Conservation (phyloP, 306 rosid species). For the Carpinus fangiana region DNA sequence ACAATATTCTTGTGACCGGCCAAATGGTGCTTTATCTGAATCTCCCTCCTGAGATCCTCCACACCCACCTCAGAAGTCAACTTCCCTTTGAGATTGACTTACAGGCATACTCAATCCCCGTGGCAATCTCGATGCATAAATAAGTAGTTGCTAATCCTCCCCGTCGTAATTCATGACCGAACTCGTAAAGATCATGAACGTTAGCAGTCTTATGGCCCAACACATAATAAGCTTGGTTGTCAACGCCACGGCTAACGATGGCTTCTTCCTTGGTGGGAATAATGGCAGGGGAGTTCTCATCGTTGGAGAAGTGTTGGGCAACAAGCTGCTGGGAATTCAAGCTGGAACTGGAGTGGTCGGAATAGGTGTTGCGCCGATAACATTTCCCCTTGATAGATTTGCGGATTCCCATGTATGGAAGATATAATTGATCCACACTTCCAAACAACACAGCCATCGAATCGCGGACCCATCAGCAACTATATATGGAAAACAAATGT, state of each 20-base stretch:
- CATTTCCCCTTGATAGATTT: too few species aligned
- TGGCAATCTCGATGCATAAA: conserved; percentile 59
- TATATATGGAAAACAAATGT: too few species aligned
- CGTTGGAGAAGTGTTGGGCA: conserved; percentile 19
- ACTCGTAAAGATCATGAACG: conserved; percentile 78
- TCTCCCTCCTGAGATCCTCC: conserved; percentile 86
- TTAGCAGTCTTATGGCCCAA: conserved; percentile 84
- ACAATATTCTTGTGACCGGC: conserved; percentile 86
- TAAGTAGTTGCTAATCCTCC: conserved; percentile 67
- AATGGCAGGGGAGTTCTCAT: conserved; percentile 21
- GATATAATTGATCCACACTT: too few species aligned
- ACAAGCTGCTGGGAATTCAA: conserved; percentile 39
- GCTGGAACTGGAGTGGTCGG: conserved; percentile 48
- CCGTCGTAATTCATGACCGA: conserved; percentile 82
- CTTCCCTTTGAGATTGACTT: conserved; percentile 89
- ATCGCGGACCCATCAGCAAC: too few species aligned
- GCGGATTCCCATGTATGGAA: too few species aligned
- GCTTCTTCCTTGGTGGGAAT: conserved; percentile 42
- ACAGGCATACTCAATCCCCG: conserved; percentile 69
- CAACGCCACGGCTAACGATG: conserved; percentile 63
- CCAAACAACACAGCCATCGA: too few species aligned
- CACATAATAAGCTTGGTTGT: conserved; percentile 73
- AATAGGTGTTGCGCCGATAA: conserved; percentile 8
- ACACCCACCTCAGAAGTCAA: conserved; percentile 83
- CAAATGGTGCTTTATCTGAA: conserved; percentile 95